A percentile compares a stretch with the other conserved stretches of the same genome.
phyloP scores from a whole-genome alignment of 2,329 filamentous ascomycete species.

The Trichoderma sp. region DNA sequence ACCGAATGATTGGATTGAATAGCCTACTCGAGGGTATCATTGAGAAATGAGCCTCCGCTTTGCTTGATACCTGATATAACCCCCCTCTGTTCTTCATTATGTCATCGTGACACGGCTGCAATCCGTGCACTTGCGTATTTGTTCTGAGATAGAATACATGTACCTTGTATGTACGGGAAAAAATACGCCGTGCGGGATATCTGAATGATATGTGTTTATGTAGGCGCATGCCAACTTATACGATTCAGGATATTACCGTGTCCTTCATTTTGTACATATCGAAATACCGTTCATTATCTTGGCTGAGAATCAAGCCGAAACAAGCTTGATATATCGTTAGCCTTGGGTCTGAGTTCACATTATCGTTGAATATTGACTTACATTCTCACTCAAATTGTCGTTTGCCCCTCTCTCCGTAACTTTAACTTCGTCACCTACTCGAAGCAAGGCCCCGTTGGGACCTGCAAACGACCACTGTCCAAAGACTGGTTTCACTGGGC shows the following conservation, averaged over 20 bases:
- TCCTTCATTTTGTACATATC: background rate
- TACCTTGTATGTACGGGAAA: background rate
- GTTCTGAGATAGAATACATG: background rate
- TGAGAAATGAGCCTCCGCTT: background rate
- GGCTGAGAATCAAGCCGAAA: background rate
- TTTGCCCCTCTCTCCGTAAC: slow-evolving; percentile 15
- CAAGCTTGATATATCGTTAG: background rate
- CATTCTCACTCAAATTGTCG: background rate
- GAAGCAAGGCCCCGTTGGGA: slow-evolving; percentile 21
- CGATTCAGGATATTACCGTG: background rate
- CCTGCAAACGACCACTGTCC: slow-evolving; percentile 23
- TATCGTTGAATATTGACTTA: background rate
- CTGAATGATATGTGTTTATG: background rate
- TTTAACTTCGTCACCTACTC: slow-evolving; percentile 27
- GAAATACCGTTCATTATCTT: background rate
- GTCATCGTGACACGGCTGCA: background rate
- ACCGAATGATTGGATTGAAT: background rate
- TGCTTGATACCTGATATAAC: background rate
- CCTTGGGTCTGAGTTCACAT: background rate
- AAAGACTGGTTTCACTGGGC: slow-evolving; percentile 25
- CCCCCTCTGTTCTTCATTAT: background rate
- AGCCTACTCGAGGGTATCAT: background rate
- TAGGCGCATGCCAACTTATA: background rate
- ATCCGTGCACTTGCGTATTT: background rate
- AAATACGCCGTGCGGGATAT: background rate